phyloP scores from a whole-genome alignment of 1,284 basidiomycete genomes.

The Meripilus lineatus region DNA sequence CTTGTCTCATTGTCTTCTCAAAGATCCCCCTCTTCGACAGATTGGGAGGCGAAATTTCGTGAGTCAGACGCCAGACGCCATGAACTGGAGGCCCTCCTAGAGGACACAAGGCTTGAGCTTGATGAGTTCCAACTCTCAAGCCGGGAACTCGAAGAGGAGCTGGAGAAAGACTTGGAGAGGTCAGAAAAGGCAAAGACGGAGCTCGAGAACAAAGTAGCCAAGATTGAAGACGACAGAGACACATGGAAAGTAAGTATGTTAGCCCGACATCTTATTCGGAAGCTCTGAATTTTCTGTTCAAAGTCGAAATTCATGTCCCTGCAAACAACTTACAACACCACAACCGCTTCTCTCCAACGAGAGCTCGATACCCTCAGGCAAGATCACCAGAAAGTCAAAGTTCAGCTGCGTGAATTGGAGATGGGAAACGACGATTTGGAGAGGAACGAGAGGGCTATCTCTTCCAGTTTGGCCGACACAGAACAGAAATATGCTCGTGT shows the following conservation, averaged over 20 bases:
- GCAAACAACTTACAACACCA: conserved; percentile 87
- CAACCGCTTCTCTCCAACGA: conserved; percentile 79
- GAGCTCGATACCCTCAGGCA: conserved; percentile 84
- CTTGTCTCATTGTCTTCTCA: conserved; percentile 6
- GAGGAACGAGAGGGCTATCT: conserved; percentile 86
- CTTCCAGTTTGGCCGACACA: conserved; percentile 87
- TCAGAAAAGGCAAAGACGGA: conserved; percentile 86
- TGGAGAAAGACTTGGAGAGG: conserved; percentile 83
- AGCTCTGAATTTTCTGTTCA: not conserved
- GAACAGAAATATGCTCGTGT: conserved; percentile 89
- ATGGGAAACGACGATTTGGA: conserved; percentile 97
- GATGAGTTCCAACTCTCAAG: conserved; percentile 90
- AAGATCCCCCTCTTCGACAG: conserved; percentile 51
- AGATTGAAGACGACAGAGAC: conserved; percentile 77
- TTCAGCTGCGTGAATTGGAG: conserved; percentile 85
- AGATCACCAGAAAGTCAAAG: conserved; percentile 74
- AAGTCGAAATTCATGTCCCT: conserved; percentile 86
- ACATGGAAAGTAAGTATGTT: conserved; percentile 81
- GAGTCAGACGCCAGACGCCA: too few relatives aligned
- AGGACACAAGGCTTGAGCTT: conserved; percentile 82
- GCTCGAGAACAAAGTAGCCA: conserved; percentile 69
- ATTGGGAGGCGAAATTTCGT: conserved; percentile 84
- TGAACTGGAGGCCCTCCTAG: conserved; percentile 81
- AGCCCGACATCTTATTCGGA: not conserved
- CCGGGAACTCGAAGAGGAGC: conserved; percentile 90